Conservation (phyloP, 331 rosid genomes). For the Phaseolus coccineus region DNA sequence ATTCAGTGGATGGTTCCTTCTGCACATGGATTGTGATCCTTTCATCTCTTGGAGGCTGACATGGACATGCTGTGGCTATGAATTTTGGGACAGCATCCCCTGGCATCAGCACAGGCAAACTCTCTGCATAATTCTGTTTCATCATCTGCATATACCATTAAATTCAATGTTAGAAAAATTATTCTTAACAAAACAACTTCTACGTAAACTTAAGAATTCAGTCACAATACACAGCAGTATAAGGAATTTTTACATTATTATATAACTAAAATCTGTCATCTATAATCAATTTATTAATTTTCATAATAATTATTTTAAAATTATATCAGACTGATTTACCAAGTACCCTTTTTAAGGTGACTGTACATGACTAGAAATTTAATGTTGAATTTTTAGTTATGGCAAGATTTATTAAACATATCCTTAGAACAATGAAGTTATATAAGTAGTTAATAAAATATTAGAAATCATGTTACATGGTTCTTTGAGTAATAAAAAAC, state of each 20-base stretch:
- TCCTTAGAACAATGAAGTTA: too few relatives aligned
- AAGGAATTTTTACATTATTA: not conserved
- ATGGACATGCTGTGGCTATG: slow-evolving; percentile 76
- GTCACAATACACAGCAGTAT: not conserved
- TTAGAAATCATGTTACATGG: too few relatives aligned
- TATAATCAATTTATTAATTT: not conserved
- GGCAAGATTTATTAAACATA: too few relatives aligned
- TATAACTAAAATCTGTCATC: not conserved
- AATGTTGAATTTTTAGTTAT: too few relatives aligned
- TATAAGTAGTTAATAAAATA: too few relatives aligned
- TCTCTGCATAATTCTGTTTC: slow-evolving; percentile 49
- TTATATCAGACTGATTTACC: too few relatives aligned
- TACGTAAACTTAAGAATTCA: not conserved
- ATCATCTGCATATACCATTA: slow-evolving; percentile 47
- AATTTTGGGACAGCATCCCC: slow-evolving; percentile 80
- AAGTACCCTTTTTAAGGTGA: too few relatives aligned
- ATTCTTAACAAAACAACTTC: not conserved
- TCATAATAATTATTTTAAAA: not conserved
- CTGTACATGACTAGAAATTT: too few relatives aligned
- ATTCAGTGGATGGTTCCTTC: slow-evolving; percentile 34
- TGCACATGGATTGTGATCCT: slow-evolving; percentile 51
- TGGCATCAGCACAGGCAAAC: slow-evolving; percentile 79
- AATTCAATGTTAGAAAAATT: not conserved
- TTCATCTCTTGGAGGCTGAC: slow-evolving; percentile 58
- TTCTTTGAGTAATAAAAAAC: too few relatives aligned